Conservation (phyloP, 306 rosid genomes). For the Medicago lupulina region DNA sequence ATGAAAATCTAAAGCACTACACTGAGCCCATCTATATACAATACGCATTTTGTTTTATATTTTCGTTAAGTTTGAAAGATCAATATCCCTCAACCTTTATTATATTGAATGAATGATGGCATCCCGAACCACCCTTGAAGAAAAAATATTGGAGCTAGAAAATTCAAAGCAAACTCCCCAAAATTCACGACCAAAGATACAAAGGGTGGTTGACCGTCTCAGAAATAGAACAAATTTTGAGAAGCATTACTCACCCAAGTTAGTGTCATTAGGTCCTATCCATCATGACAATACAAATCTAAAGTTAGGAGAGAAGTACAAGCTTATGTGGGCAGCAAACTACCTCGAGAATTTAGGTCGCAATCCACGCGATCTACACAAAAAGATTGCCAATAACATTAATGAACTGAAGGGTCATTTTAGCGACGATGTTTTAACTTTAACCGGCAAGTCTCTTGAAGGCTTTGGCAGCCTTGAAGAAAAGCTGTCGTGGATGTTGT, state of each 20-base stretch:
- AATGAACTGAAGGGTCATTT: too few species aligned
- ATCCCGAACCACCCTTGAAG: background rate
- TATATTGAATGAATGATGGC: background rate
- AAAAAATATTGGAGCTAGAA: background rate
- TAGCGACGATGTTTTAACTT: too few species aligned
- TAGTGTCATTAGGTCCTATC: conserved; percentile 33
- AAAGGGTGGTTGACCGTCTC: conserved; percentile 27
- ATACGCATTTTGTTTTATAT: background rate
- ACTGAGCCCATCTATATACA: background rate
- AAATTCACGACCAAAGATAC: background rate
- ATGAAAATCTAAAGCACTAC: background rate
- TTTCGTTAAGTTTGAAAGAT: background rate
- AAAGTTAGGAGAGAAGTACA: too few species aligned
- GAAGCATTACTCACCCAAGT: conserved; percentile 11
- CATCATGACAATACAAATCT: background rate
- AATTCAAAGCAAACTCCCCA: background rate
- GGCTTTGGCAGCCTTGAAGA: too few species aligned
- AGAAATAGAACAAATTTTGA: background rate
- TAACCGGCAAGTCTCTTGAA: too few species aligned
- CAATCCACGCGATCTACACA: too few species aligned
- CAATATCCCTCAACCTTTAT: background rate
- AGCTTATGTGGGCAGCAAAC: too few species aligned
- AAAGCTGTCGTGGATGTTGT: too few species aligned
- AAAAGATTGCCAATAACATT: too few species aligned
- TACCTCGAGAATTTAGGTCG: too few species aligned